These are phyloP conservation scores for Mycena filopes DNA, from an alignment of 768 basidiomycete genomes.

Conservation along the genomic window DNA sequence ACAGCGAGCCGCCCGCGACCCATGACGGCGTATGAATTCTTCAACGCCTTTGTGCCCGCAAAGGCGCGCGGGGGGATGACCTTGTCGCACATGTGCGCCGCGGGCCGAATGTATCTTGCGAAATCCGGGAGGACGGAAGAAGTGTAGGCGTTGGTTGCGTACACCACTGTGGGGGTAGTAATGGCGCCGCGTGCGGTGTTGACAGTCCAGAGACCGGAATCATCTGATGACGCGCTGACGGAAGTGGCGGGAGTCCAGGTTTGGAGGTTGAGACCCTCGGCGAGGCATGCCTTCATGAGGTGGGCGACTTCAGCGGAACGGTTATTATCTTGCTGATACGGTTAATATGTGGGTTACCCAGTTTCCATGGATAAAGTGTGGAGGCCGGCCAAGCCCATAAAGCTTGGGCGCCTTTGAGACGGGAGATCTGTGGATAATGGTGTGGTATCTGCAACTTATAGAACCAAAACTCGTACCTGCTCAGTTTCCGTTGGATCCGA, in stretches of 20 bases:
- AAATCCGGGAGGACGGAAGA: conserved; percentile 58
- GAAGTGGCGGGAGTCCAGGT: conserved; percentile 55
- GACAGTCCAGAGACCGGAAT: conserved; percentile 47
- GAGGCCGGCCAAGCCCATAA: conserved; percentile 42
- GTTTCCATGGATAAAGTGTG: conserved; percentile 32
- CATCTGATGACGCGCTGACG: conserved; percentile 41
- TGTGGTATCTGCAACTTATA: not conserved
- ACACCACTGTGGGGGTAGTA: conserved; percentile 54
- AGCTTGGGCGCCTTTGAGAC: conserved; percentile 46
- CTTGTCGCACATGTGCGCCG: conserved; percentile 35
- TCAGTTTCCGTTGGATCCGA: conserved; percentile 34
- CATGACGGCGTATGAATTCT: conserved; percentile 36
- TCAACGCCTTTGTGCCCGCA: conserved; percentile 28
- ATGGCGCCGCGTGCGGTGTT: conserved; percentile 55
- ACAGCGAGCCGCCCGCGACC: conserved; percentile 19
- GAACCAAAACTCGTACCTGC: not conserved
- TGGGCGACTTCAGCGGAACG: conserved; percentile 15
- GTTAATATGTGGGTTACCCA: not conserved
- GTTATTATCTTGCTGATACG: not conserved
- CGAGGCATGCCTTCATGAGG: conserved; percentile 10
- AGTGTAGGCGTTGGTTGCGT: conserved; percentile 67
- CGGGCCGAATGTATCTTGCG: conserved; percentile 38
- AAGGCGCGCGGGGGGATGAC: conserved; percentile 34
- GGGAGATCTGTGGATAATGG: conserved; percentile 35
- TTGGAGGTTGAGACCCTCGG: conserved; percentile 51